Conservation (phyloP, 2,329 filamentous ascomycete species). For the Lasiodiplodia gonubiensis region DNA sequence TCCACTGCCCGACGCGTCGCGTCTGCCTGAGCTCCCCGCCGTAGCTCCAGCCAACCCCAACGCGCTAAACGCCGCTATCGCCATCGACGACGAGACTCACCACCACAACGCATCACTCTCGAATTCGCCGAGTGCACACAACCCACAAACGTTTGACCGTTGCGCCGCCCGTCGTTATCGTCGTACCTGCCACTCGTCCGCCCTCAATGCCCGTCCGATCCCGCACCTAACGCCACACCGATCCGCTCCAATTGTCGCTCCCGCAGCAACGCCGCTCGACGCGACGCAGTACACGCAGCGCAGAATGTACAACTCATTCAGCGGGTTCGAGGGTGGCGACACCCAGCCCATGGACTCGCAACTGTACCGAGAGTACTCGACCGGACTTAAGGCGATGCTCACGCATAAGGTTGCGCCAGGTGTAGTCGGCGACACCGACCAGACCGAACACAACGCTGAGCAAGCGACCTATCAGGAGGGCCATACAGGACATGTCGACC, state of each 20-base stretch:
- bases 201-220: slow-evolving; percentile 16
- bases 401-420: not conserved
- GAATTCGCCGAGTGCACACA: not conserved
- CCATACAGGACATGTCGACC: slow-evolving; percentile 41
- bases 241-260: slow-evolving; percentile 15
- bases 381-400: not conserved
- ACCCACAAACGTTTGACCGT: not conserved
- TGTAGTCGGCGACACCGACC: not conserved
- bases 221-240: slow-evolving; percentile 22
- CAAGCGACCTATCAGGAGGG: slow-evolving; percentile 31
- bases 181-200: slow-evolving; percentile 8
- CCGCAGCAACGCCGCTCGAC: not conserved
- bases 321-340: slow-evolving; percentile 49
- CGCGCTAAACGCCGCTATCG: slow-evolving; percentile 1
- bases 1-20: slow-evolving; percentile 13
- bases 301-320: slow-evolving; percentile 46
- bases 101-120: not conserved
- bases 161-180: not conserved
- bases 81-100: not conserved
- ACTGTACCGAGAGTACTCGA: slow-evolving; percentile 47
- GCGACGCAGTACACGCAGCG: not conserved
- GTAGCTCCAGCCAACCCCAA: not conserved
- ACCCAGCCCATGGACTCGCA: slow-evolving; percentile 56
- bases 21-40: slow-evolving; percentile 18
- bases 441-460: not conserved